Base-by-base conservation (phyloP, 331 rosid species). In the Cucumis variabilis region DNA sequence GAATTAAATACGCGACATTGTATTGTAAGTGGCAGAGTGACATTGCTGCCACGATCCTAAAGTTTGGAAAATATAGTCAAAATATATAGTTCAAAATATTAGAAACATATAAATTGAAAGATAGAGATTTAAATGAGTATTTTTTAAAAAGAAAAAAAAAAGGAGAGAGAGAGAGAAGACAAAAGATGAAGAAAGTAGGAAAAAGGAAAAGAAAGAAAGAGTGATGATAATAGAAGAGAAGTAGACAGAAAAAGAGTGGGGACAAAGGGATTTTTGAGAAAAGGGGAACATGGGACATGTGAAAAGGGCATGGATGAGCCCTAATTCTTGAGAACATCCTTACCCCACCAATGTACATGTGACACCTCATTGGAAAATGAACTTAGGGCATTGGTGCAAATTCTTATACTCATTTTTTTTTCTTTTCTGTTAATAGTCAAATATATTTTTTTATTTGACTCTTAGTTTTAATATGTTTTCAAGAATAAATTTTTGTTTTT, bases 241-340 rank as follows among this genome's bases (percentile, higher is more conserved):
- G 41, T 17, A 41, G 23, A 37, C 28, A 74, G 10, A 74, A 74
- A 19, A 74, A 44, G 55, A 73, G 79, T 74, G 80, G 80, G 80
- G 80, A 70, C 58, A 37, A 37, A 73, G 53, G 79, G 79, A 37
- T 73, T 74, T 21, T 74, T 41, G 1, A 37, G 12, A 41, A 74
- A 74, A 44, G 53, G 28, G 19, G 58, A 74, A 74, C 80, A 74
- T 74, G 80, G 27, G 77, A 71, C 24, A 41, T 41, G 53, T 73
- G 53, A 41, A 73, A 37, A 73, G 51, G 80, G 79, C 73, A 25
- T 25, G 73, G 30, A 25, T 68, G 9, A 25, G 33, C 1, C 9
- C 55, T 4, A 41, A 44, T 8, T 41, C 19, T 74, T 74, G 19
- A 20, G 20, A 37, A 20, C 28, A 74, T 74, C 9, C 28, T 41